phyloP scores from a whole-genome alignment of 2,329 filamentous ascomycete species.

The Nigrospora osmanthi region DNA sequence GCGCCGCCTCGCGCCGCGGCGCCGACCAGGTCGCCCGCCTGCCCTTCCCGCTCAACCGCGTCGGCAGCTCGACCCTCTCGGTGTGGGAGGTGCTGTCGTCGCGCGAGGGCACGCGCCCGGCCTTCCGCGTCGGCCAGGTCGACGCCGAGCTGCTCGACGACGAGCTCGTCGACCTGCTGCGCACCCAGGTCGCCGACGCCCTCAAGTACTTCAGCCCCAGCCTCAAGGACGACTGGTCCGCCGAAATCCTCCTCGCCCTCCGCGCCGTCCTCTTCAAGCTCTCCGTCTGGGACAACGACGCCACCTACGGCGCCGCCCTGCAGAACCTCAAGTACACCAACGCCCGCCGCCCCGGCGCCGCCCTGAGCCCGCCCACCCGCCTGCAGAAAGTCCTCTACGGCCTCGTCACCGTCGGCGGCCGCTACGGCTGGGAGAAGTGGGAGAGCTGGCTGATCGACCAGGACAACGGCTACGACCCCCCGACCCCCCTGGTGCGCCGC shows the following conservation, averaged over 20 bases:
- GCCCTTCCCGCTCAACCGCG: slow-evolving; percentile 53
- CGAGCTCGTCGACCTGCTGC: slow-evolving; percentile 79
- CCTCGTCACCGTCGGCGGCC: slow-evolving; percentile 74
- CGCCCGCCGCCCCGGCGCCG: slow-evolving; percentile 57
- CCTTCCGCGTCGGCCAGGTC: slow-evolving; percentile 90
- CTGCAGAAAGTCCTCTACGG: slow-evolving; percentile 84
- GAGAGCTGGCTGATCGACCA: slow-evolving; percentile 75
- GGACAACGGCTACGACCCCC: slow-evolving; percentile 66
- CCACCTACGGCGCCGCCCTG: slow-evolving; percentile 86
- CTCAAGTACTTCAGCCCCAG: slow-evolving; percentile 75
- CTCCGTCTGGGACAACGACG: slow-evolving; percentile 92
- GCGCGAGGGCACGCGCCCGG: slow-evolving; percentile 71
- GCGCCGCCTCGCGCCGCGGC: slow-evolving; percentile 41
- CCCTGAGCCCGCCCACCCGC: slow-evolving; percentile 62
- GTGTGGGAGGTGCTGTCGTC: slow-evolving; percentile 67
- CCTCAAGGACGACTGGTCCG: slow-evolving; percentile 76
- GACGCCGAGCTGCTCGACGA: slow-evolving; percentile 94
- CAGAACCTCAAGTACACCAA: slow-evolving; percentile 90
- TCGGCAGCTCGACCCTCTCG: slow-evolving; percentile 38
- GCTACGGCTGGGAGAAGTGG: slow-evolving; percentile 89
- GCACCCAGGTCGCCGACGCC: slow-evolving; percentile 77
- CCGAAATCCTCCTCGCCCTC: slow-evolving; percentile 74
- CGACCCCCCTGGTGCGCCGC: slow-evolving; percentile 38
- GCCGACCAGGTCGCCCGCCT: slow-evolving; percentile 49
- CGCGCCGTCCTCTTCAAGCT: slow-evolving; percentile 85